Percentiles rank a stretch among this genome's conserved stretches.
Conservation (phyloP, 495 filamentous ascomycete genomes). For the Endocarpon pusillum region DNA sequence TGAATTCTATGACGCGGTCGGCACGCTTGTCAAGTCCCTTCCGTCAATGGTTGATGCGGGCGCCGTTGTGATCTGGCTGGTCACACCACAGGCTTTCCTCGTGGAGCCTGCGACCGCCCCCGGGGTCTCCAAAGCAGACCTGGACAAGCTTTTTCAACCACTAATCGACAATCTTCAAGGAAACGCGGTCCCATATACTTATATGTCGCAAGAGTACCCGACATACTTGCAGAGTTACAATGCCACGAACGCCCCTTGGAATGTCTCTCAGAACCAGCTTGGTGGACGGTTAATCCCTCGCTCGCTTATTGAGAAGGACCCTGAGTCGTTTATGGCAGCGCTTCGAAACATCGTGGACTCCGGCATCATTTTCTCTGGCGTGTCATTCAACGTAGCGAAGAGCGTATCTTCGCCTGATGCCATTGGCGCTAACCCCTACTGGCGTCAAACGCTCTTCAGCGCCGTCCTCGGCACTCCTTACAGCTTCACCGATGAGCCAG, state of each 20-base stretch:
- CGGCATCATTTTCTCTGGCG: conserved; percentile 28
- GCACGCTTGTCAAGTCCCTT: conserved; percentile 22
- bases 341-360: conserved; percentile 24
- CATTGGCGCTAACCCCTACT: conserved; percentile 39
- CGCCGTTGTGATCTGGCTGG: conserved; percentile 28
- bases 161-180: conserved; percentile 14
- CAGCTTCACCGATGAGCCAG: too few relatives aligned
- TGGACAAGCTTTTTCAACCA: conserved; percentile 16
- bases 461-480: conserved; percentile 20
- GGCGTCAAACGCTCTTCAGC: conserved; percentile 34
- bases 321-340: conserved; percentile 22
- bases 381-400: conserved; percentile 23
- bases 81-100: conserved; percentile 28
- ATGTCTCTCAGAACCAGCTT: conserved; percentile 31
- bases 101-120: conserved; percentile 25
- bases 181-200: conserved; percentile 16
- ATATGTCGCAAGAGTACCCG: conserved; percentile 16
- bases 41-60: conserved; percentile 33
- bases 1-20: conserved; percentile 24
- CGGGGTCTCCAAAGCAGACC: conserved; percentile 14
- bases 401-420: conserved; percentile 24
- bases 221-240: conserved; percentile 29
- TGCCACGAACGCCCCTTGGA: conserved; percentile 22
- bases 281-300: conserved; percentile 43
- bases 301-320: conserved; percentile 28